Evolutionary conservation across 306 rosid genomes (phyloP), one percentile per base, ranked within the genome.

Genomic region (Vigna hirtella): DNA sequence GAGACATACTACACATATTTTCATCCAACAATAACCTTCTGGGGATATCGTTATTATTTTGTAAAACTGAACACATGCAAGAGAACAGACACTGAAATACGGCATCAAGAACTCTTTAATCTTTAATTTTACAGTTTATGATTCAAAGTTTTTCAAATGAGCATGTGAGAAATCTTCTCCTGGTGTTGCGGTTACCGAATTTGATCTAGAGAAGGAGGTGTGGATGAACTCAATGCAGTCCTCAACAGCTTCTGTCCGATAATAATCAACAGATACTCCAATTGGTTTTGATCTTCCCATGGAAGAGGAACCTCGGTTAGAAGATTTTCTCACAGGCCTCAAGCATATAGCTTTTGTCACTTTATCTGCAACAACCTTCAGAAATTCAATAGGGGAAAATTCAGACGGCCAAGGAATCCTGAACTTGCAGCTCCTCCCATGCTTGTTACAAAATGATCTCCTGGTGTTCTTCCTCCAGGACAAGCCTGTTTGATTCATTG

Each of bases 141-240:
- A 70, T 53, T 67, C 70, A 32, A 58, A 30, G 42, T 81, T 75
- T 58, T 42, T 81, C 40, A 24, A 15, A 47, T 34, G 16, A 53
- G 61, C 52, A 22, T 17, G 76, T 59, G 59, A 9, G 57, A 40
- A 63, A 18, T 79, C 65, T 22, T 79, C 58, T 50, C 10, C 70
- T 43, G 85, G 28, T 10, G 49, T n/a, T 22, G 70, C 36, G 20
- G 72, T 48, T 26, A 72, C 56, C 48, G 94, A 87, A 81, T 87
- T 88, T 66, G 94, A 85, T 81, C 90, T 83, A 14, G 97, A 87
- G 64, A 85, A 85, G 36, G 94, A 90, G 58, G 96, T 67, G 79
- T 91, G 93, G 49, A 94, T 85, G 86, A 91, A 91, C 85, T 91
- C 91, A 66, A 94, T 94, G 85, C 98, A 94, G 66, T 94, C 96